Evolutionary conservation across 2,329 filamentous ascomycete species (phyloP), one percentile per base, ranked within the genome.

Genomic region (Rachicladosporium sp.): DNA sequence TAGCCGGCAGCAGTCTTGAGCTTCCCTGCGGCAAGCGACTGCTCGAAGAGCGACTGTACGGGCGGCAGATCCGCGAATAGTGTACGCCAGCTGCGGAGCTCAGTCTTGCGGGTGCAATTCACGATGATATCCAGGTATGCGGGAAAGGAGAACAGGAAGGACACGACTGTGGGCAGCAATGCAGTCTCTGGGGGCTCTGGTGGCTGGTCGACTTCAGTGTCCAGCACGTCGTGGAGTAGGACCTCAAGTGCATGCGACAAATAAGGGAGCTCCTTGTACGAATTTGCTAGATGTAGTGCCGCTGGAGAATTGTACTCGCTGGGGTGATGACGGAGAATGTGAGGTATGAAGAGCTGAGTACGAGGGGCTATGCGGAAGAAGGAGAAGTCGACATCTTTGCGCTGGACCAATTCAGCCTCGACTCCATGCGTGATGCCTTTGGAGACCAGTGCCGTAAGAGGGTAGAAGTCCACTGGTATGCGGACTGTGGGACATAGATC

Each of bases 1-100:
- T 96, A 98, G 1, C 93, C 91, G 7, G 88, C 89, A 2, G 91
- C 93, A 5, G 91, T 98, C 63, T 96, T 96, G 36, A 98, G 68
- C 3, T 81, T 84, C 3, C 85, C 87, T 41, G 84, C 76, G 48
- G 82, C 78, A 7, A 98, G 66, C 4, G 87, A 89, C 59, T 94
- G 85, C 59, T 98, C 89, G 51, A 98, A 98, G 1, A 98, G 72
- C 50, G 91, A 83, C 52, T 87, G 81, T 3, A 89, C 85, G 1
- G 88, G 85, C 1, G 91, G 91, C 1, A 98, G 70, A 53, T 95
- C 87, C 4, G 80, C 78, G 59, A 98, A 98, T 1, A 98, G 70
- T 1, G 91, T 95, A 43, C 82, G 79, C 91, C 91, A 98, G 41
- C 86, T 93, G 31, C 89, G 78, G 6, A 94, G 78, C 57, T 98